Base-by-base conservation (phyloP, 192 early-diverging fungal genomes). In the Backusella morwellensis region DNA sequence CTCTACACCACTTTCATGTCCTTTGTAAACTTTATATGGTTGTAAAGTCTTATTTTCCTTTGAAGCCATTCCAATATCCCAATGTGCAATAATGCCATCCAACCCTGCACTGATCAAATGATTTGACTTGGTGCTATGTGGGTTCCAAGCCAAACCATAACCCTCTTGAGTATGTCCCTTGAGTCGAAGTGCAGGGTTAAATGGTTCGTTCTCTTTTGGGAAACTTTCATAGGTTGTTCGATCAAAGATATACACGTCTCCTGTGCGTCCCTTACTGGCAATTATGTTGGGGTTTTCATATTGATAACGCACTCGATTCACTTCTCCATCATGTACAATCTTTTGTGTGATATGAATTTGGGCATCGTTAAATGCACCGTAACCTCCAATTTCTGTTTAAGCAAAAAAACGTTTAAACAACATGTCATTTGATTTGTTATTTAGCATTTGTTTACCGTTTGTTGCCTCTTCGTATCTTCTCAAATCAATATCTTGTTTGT, bases 281-380 rank as follows among this genome's bases (percentile, higher is more conserved):
- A 99, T 97, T 56, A 99, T 93, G 79, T 98, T 92, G 9, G 95
- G 93, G 78, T 99, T 96, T 79, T 93, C 90, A 50, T 95, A 95
- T 94, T 98, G 97, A 82, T 99, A 99, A 54, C 98, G 90, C n/a
- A 96, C 97, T 72, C 97, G 83, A 86, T 99, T 99, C 68, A 98
- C 95, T 85, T 99, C 98, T 70, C 96, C 96, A 47, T 98, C 96
- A 75, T 99, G 98, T 75, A 93, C 92, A 83, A 99, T 99, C 36
- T 92, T 92, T 86, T 99, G 98, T 54, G 91, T 94, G 73, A 98
- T 95, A 79, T 93, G 93, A 86, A 90, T 93, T 79, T 95, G 93
- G 11, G 92, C 88, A 23, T 80, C 70, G 75, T 88, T 88, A 66
- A 83, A 88, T 12, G 40, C 76, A 42, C 79, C 73, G 72, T 85